Base-by-base conservation (phyloP, 495 filamentous ascomycete genomes). In the Penicillium alfredii region DNA sequence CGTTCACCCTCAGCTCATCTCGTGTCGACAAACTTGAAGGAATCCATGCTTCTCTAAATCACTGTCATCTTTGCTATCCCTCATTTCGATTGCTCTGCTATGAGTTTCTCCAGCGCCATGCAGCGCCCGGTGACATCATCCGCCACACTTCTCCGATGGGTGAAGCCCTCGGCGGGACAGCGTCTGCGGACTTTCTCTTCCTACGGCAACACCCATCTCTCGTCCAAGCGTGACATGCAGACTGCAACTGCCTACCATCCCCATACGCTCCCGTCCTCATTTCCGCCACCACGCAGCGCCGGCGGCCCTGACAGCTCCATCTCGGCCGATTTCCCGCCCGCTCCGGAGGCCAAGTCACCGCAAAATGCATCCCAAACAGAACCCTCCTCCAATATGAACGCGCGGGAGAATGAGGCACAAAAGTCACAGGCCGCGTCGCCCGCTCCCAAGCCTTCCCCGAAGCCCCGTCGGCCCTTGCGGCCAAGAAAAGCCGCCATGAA, bases 401-500 rank as follows among this genome's bases (percentile, higher is more conserved):
- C 78, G 10, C 57, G 76, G 11, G 84, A 87, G 56, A 49, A 55
- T 19, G 80, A 84, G 58, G 78, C 82, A 7, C 84, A 88, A 49
- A 77, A 74, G 43, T 56, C 76, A 27, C 60, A 73, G 2, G 53
- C 47, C 35, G 41, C 53, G 12, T 43, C 56, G 6, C 11, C 58
- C 6, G 47, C 71, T 1, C 39, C 58, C 4, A 49, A 61, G n/a
- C 41, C 66, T 33, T 43, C 61, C 36, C 35, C 61, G 17, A 60
- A 68, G 33, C 73, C 77, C 21, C 57, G 71, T 35, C 71, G 76
- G 28, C 86, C 81, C 51, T 70, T 97, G 10, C 81, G 85, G 27
- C 71, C 92, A 16, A 78, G 89, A 33, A 96, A 95, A 66, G 88
- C 92, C 2, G 86, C 90, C 9, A 87, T 98, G 70, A 85, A 81